Evolutionary conservation across 352 stramenopile species (phyloP), one percentile per base, ranked within the genome.

Genomic region (Globisporangium apiculatum): DNA sequence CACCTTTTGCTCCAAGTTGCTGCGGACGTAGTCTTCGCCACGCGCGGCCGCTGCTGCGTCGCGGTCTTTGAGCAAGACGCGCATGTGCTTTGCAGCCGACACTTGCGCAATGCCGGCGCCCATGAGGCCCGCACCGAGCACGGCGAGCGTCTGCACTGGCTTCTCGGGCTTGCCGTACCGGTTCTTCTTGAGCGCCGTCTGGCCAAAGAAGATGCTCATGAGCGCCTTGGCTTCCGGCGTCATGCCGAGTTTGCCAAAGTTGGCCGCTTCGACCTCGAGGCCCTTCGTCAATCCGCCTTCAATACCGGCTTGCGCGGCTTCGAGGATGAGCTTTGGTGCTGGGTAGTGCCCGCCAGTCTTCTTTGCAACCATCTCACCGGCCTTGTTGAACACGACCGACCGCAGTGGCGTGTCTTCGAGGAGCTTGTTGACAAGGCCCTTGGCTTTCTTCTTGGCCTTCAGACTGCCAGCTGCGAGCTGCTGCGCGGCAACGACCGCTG

Each of bases 81-180:
- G 76, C 48, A 97, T 90, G 49, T 96, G 90, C 75, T 98, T 99
- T 55, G 97, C 74, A 31, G 95, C 95, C 24, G 90, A 92, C 14
- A 98, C 90, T 71, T 99, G 94, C 36, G 95, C 96, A 66, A 99
- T 99, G 17, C 97, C 97, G 15, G 95, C 94, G 52, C 97, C 97
- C 97, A 99, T 99, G 36, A 99, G 83, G 11, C 97, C 97, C 18
- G 96, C 96, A n/a, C 97, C 97, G 53, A 99, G 83, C 4, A 99
- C 95, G 0, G 90, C 92, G 57, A 99, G 94, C 35, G 85, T 98
- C 61, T 98, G 83, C 35, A 97, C 83, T 15, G 73, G 79, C 66
- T 92, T 78, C 53, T 72, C 60, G 0, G 95, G 91, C 51, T 93
- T 92, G 57, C 87, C 89, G 66, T 96, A 99, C 17, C 86, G 79